phyloP scores from a whole-genome alignment of 108 stramenopile genomes.

The Epipyxis sp. region DNA sequence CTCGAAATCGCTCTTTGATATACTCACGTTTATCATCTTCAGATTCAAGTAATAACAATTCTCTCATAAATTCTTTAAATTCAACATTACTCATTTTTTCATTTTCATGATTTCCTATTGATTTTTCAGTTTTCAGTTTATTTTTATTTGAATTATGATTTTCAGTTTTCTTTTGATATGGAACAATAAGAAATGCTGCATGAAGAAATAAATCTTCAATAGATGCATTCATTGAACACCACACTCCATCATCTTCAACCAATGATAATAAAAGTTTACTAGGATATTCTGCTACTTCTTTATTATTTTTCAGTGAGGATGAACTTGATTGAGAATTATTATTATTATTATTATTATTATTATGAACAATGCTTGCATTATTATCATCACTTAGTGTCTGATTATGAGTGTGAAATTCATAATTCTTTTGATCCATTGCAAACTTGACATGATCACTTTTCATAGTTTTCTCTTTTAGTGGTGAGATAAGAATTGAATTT shows the following conservation, averaged over 20 bases:
- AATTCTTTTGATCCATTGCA: too few species aligned
- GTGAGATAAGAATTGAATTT: too few species aligned
- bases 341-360: slow-evolving; percentile 12
- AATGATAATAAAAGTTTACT: neutral
- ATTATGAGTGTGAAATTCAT: too few species aligned
- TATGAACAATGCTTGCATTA: neutral
- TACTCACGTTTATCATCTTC: neutral
- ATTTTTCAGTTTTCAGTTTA: neutral
- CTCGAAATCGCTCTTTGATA: slow-evolving; percentile 14
- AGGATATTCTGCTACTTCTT: too few species aligned
- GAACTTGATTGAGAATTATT: neutral
- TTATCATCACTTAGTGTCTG: neutral
- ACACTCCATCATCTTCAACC: neutral
- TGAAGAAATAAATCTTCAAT: slow-evolving; percentile 16
- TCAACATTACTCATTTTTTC: neutral
- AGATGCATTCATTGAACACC: neutral
- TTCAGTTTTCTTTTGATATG: neutral
- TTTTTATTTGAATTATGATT: slow-evolving; percentile 10
- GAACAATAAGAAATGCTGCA: slow-evolving; percentile 29
- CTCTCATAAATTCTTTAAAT: neutral
- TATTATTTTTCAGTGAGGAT: neutral
- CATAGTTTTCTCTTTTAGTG: too few species aligned
- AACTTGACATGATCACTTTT: neutral
- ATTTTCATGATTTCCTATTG: neutral
- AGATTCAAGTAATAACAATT: neutral